Evolutionary conservation across 1,284 basidiomycete genomes (phyloP).

Genomic region (Wallemia hederae): DNA sequence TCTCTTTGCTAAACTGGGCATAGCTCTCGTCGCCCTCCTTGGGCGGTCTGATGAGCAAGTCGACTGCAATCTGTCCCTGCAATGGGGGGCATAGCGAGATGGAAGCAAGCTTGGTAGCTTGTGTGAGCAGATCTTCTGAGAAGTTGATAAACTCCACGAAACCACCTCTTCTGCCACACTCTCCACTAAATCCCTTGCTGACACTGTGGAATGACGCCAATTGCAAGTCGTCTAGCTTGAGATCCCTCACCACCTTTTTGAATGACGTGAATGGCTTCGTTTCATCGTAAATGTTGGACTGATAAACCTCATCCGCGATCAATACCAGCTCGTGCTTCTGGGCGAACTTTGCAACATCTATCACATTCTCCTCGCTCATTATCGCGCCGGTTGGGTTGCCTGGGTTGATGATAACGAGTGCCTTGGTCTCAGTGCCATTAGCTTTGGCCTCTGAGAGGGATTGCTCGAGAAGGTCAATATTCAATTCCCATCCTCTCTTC

Average conservation of each 20-base stretch:
- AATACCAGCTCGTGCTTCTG: conserved; percentile 59
- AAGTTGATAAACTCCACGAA: conserved; percentile 78
- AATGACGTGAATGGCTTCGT: conserved; percentile 58
- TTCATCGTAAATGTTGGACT: conserved; percentile 50
- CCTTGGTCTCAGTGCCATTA: conserved; percentile 37
- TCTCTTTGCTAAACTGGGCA: conserved; percentile 48
- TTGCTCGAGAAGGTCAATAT: conserved; percentile 33
- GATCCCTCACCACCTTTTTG: conserved; percentile 46
- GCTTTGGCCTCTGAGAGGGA: conserved; percentile 36
- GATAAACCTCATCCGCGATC: conserved; percentile 86
- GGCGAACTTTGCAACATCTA: conserved; percentile 44
- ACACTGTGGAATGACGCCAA: conserved; percentile 85
- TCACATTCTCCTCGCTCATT: conserved; percentile 38
- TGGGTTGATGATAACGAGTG: conserved; percentile 80
- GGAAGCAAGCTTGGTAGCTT: conserved; percentile 82
- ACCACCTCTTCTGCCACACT: conserved; percentile 74
- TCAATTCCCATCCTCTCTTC: conserved; percentile 54
- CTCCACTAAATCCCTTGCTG: conserved; percentile 74
- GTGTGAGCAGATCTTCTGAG: conserved; percentile 36
- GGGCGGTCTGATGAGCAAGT: conserved; percentile 65
- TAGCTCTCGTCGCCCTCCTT: conserved; percentile 42
- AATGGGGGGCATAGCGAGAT: conserved; percentile 68
- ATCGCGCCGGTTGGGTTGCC: conserved; percentile 80
- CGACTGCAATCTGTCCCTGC: conserved; percentile 54
- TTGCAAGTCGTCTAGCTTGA: conserved; percentile 30